Percentiles rank a stretch among this genome's conserved stretches.
Evolutionary conservation across 306 rosid species (phyloP).

Genomic region (Begonia peltatifolia): DNA sequence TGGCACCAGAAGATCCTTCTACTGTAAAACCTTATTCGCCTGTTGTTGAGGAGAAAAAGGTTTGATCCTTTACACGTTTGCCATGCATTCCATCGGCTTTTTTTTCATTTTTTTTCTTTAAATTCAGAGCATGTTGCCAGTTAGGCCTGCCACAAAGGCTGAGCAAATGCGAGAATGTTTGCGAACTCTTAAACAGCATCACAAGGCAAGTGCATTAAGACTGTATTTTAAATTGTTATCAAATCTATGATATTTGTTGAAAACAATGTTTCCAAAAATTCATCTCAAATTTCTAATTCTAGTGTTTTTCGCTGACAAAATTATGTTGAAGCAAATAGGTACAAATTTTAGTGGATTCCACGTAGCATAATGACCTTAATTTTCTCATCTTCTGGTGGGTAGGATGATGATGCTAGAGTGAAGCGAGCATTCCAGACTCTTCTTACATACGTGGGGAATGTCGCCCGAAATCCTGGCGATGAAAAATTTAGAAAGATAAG

Average conservation of each 20-base stretch:
- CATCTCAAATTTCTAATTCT: too few species aligned
- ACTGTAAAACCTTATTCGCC: constrained; percentile 48
- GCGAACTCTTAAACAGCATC: constrained; percentile 85
- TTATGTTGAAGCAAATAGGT: too few species aligned
- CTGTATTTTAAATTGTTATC: too few species aligned
- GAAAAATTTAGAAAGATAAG: constrained; percentile 77
- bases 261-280: too few species aligned
- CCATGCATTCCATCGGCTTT: background rate
- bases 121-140: constrained; percentile 54
- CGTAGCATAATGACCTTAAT: background rate
- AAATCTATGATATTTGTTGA: too few species aligned
- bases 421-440: constrained; percentile 68
- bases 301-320: too few species aligned
- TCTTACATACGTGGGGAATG: constrained; percentile 59
- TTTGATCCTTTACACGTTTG: background rate
- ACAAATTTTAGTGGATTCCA: too few species aligned
- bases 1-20: constrained; percentile 78
- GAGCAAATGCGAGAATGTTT: constrained; percentile 96
- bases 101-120: constrained; percentile 1
- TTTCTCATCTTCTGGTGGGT: background rate
- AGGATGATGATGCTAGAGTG: constrained; percentile 67
- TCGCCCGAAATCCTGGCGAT: constrained; percentile 64
- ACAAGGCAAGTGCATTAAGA: constrained; percentile 50
- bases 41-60: constrained; percentile 93
- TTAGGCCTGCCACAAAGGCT: constrained; percentile 81